Conservation (phyloP, 805 yeast species). For the Brettanomyces bruxellensis region DNA sequence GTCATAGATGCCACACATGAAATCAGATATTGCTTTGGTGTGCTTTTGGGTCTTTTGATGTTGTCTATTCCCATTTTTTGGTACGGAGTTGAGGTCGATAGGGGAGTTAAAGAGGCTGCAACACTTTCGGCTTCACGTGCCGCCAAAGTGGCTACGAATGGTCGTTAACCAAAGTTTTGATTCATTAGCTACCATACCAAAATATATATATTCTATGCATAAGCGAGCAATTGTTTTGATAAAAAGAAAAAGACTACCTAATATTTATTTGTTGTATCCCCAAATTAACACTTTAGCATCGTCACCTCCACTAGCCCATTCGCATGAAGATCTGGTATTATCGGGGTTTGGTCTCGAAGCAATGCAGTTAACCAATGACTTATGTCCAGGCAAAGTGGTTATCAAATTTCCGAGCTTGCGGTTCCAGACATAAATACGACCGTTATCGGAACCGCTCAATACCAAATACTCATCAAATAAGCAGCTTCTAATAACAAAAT, state of each 20-base stretch:
- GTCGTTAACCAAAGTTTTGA: too few relatives aligned
- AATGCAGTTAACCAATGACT: constrained; percentile 64
- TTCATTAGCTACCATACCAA: not conserved
- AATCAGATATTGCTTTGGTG: constrained; percentile 63
- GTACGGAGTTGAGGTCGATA: constrained; percentile 41
- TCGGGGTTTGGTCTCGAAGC: constrained; percentile 45
- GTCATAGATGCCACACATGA: constrained; percentile 67
- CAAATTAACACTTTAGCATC: constrained; percentile 64
- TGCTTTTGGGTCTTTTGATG: constrained; percentile 44
- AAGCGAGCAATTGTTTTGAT: not conserved
- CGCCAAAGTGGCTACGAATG: too few relatives aligned
- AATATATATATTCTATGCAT: not conserved
- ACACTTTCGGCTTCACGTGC: constrained; percentile 1
- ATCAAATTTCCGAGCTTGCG: constrained; percentile 59
- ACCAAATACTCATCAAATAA: constrained; percentile 70
- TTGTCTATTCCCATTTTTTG: constrained; percentile 49
- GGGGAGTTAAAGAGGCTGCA: constrained; percentile 41
- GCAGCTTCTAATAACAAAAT: constrained; percentile 64
- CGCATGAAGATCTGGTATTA: constrained; percentile 28
- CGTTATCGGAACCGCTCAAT: constrained; percentile 80
- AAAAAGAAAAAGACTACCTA: not conserved
- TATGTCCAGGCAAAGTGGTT: constrained; percentile 53
- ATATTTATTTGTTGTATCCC: constrained; percentile 18
- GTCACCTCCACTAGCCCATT: constrained; percentile 74
- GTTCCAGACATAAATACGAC: constrained; percentile 71